Conservation (phyloP, 2,329 filamentous ascomycete species). For the Beauveria sp. region DNA sequence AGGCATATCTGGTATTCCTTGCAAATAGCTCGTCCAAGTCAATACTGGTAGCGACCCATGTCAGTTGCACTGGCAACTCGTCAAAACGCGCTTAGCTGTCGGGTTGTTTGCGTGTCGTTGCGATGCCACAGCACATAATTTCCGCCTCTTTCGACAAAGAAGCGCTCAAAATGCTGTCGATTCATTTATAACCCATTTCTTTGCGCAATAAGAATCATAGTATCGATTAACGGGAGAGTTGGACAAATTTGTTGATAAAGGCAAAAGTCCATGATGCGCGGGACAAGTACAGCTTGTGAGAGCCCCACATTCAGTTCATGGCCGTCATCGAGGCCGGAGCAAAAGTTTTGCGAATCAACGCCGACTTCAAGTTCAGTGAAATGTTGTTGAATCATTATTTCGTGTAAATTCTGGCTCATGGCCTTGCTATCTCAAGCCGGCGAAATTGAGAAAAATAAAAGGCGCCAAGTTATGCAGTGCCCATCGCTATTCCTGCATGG, state of each 20-base stretch:
- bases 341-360: background rate
- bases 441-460: background rate
- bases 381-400: background rate
- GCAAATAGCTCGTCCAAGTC: background rate
- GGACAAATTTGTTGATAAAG: background rate
- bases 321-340: background rate
- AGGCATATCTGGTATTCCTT: background rate
- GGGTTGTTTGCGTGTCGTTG: background rate
- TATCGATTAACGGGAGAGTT: background rate
- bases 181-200: background rate
- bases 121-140: background rate
- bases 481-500: background rate
- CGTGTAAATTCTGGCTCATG: background rate
- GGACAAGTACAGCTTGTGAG: background rate
- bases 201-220: background rate
- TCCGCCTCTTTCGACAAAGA: background rate
- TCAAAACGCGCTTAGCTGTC: background rate
- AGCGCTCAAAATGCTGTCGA: background rate
- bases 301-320: constrained; percentile 8
- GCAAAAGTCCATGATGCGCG: background rate
- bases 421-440: background rate
- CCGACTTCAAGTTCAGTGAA: background rate
- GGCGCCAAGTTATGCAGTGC: background rate
- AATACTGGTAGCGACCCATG: background rate
- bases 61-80: background rate